Conservation (phyloP, 148 eudicot genomes). For the Nepenthes mirabilis region DNA sequence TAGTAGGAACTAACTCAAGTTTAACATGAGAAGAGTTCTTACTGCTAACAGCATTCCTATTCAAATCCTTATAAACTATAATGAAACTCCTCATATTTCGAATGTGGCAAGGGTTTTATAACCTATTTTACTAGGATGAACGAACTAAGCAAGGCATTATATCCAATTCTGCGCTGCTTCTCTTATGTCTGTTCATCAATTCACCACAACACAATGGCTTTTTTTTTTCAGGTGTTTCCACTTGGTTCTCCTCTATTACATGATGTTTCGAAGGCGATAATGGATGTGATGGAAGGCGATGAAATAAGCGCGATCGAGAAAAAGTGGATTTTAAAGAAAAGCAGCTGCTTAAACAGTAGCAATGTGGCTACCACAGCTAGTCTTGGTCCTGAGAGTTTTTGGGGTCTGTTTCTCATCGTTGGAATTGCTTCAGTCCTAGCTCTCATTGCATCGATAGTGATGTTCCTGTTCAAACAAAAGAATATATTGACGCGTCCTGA, state of each 20-base stretch:
- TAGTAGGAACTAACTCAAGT: too few relatives aligned
- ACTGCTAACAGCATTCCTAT: too few relatives aligned
- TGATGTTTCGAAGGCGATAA: background rate
- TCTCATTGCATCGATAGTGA: background rate
- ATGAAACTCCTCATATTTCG: too few relatives aligned
- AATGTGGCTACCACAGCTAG: background rate
- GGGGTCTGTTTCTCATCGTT: background rate
- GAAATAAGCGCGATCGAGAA: background rate
- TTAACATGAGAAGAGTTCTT: too few relatives aligned
- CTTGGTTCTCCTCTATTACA: background rate
- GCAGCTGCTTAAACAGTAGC: background rate
- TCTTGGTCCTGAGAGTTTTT: background rate
- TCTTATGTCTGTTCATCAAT: background rate
- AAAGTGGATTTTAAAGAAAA: background rate
- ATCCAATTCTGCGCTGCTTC: too few relatives aligned
- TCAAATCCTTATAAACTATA: too few relatives aligned
- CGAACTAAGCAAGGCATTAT: too few relatives aligned
- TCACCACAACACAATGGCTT: background rate
- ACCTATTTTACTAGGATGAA: background rate
- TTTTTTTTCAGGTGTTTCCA: background rate
- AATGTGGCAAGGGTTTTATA: too few relatives aligned
- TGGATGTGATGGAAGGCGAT: background rate
- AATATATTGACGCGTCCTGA: background rate
- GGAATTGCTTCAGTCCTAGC: background rate
- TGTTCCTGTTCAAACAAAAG: background rate